Conservation (phyloP, 805 yeast genomes). For the Yamadazyma takamatsuzukensis region DNA sequence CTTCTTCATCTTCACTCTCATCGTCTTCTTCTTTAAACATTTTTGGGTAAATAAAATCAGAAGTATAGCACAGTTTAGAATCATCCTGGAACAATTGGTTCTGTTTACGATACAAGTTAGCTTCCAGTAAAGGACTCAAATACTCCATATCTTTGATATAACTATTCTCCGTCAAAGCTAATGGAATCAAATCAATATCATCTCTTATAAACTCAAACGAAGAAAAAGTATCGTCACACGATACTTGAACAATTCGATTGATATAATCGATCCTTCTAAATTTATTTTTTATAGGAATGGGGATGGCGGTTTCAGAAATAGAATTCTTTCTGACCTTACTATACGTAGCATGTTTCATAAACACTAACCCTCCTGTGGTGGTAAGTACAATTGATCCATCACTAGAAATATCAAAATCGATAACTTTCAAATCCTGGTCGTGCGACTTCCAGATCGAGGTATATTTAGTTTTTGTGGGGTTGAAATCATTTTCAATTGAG, state of each 20-base stretch:
- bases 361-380: constrained; percentile 68
- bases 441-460: constrained; percentile 60
- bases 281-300: constrained; percentile 38
- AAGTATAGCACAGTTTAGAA: constrained; percentile 21
- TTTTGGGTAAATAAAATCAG: constrained; percentile 26
- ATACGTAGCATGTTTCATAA: constrained; percentile 28
- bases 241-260: constrained; percentile 59
- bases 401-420: constrained; percentile 62
- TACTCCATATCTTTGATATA: constrained; percentile 51
- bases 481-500: constrained; percentile 15
- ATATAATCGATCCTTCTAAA: constrained; percentile 51
- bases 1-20: constrained; percentile 13
- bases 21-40: constrained; percentile 10
- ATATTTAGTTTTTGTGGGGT: constrained; percentile 36
- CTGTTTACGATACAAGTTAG: constrained; percentile 33
- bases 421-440: constrained; percentile 51
- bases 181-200: constrained; percentile 57
- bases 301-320: constrained; percentile 26
- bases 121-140: constrained; percentile 46
- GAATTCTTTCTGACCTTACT: constrained; percentile 26
- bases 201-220: constrained; percentile 68
- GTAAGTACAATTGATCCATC: constrained; percentile 70
- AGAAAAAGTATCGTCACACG: constrained; percentile 60
- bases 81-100: constrained; percentile 36
- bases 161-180: constrained; percentile 45